These are phyloP conservation scores for Kwoniella pini DNA, from an alignment of 768 basidiomycete species.

Conservation along the genomic window DNA sequence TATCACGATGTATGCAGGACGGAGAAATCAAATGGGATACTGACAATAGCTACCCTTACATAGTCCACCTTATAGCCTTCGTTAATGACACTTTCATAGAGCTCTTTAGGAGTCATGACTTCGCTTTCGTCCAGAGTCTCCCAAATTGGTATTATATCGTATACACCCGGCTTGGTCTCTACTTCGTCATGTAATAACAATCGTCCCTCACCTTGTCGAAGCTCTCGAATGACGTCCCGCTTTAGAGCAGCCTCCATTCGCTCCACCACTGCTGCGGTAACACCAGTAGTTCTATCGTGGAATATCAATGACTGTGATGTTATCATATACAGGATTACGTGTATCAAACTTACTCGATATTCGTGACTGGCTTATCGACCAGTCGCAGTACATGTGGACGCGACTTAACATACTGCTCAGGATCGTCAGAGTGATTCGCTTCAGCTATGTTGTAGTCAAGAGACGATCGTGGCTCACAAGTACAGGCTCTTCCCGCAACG, in stretches of 20 bases:
- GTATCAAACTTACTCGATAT: constrained; percentile 73
- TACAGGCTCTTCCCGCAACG: constrained; percentile 93
- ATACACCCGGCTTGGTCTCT: constrained; percentile 85
- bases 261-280: constrained; percentile 86
- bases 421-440: constrained; percentile 4
- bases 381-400: constrained; percentile 87
- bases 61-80: constrained; percentile 70
- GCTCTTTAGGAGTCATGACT: constrained; percentile 53
- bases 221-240: constrained; percentile 79
- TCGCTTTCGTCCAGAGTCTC: constrained; percentile 66
- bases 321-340: background rate
- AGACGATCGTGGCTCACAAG: constrained; percentile 55
- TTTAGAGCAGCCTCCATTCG: constrained; percentile 86
- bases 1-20: background rate
- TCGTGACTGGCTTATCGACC: constrained; percentile 82
- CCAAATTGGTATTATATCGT: constrained; percentile 92
- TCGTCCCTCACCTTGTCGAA: constrained; percentile 68
- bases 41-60: constrained; percentile 82
- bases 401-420: constrained; percentile 41
- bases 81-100: constrained; percentile 49
- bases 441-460: background rate
- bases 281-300: constrained; percentile 75
- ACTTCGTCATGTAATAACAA: constrained; percentile 94
- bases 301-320: background rate
- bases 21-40: constrained; percentile 45